A percentile compares a stretch with the other conserved stretches of the same genome.
Evolutionary conservation across 768 basidiomycete species (phyloP).

Genomic region (Melanogaster broomeanus): DNA sequence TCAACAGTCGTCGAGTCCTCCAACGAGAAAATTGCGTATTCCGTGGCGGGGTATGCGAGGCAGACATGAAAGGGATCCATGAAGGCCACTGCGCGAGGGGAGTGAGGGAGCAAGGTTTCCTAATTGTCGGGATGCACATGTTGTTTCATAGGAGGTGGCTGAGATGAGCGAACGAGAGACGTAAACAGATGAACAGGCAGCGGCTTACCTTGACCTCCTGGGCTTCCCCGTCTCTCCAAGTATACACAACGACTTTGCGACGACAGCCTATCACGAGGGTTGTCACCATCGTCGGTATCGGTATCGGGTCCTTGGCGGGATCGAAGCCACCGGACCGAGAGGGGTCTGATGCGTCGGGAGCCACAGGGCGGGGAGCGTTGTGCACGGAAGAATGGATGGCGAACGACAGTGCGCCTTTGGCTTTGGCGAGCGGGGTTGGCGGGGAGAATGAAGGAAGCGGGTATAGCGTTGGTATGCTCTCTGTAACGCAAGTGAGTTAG

Average conservation of each 20-base stretch:
- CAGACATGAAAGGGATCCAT: conserved; percentile 59
- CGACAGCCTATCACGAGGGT: conserved; percentile 83
- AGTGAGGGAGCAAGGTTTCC: conserved; percentile 87
- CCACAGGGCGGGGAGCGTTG: conserved; percentile 35
- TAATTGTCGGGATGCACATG: conserved; percentile 28
- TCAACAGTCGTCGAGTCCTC: conserved; percentile 58
- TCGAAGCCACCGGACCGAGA: conserved; percentile 7
- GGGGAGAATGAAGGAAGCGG: conserved; percentile 74
- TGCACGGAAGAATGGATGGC: conserved; percentile 66
- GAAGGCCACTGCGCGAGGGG: conserved; percentile 84
- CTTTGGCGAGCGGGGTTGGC: conserved; percentile 69
- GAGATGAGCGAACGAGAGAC: background rate
- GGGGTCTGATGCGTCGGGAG: conserved; percentile 12
- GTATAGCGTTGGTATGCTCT: conserved; percentile 71
- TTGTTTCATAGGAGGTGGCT: background rate
- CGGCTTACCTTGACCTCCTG: conserved; percentile 64
- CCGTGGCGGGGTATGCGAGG: conserved; percentile 77
- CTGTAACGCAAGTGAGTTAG: conserved; percentile 39
- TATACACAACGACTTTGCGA: conserved; percentile 80
- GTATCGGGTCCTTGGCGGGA: conserved; percentile 26
- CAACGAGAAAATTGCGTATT: conserved; percentile 67
- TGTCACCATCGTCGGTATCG: conserved; percentile 71
- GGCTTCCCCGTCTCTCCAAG: conserved; percentile 83
- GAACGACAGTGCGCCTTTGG: conserved; percentile 84
- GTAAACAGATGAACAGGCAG: background rate